Conservation (phyloP, 331 rosid species). For the Phaseolus coccineus region DNA sequence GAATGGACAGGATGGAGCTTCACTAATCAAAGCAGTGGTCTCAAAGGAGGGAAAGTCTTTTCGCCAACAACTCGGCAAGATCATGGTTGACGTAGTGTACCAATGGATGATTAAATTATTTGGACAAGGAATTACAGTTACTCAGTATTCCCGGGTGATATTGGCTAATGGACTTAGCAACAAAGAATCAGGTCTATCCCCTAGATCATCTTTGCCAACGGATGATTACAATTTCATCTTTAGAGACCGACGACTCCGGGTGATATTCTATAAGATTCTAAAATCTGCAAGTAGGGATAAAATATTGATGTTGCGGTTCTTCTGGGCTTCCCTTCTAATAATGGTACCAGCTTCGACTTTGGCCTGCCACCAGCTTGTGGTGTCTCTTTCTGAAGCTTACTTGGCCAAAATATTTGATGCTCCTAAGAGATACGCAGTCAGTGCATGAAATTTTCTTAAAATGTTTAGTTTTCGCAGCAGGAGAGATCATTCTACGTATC, state of each 20-base stretch:
- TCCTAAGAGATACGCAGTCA: constrained; percentile 68
- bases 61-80: constrained; percentile 70
- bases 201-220: constrained; percentile 57
- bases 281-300: constrained; percentile 72
- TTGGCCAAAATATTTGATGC: constrained; percentile 59
- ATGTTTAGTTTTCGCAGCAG: constrained; percentile 18
- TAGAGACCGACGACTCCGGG: constrained; percentile 75
- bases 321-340: constrained; percentile 69
- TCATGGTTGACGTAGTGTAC: constrained; percentile 68
- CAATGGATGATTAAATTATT: constrained; percentile 63
- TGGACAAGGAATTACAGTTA: constrained; percentile 53
- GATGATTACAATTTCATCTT: constrained; percentile 59
- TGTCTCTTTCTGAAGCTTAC: constrained; percentile 73
- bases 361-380: constrained; percentile 72
- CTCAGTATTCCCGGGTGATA: constrained; percentile 50
- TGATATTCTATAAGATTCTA: constrained; percentile 67
- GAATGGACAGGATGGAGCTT: constrained; percentile 82
- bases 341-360: constrained; percentile 64
- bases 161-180: constrained; percentile 57
- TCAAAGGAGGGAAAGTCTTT: constrained; percentile 76
- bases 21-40: constrained; percentile 76
- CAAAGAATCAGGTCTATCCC: constrained; percentile 54
- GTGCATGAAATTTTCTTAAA: constrained; percentile 48
- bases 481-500: constrained; percentile 34
- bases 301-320: constrained; percentile 66